Conservation (phyloP, 2,329 filamentous ascomycete genomes). For the Monosporascus sp. region DNA sequence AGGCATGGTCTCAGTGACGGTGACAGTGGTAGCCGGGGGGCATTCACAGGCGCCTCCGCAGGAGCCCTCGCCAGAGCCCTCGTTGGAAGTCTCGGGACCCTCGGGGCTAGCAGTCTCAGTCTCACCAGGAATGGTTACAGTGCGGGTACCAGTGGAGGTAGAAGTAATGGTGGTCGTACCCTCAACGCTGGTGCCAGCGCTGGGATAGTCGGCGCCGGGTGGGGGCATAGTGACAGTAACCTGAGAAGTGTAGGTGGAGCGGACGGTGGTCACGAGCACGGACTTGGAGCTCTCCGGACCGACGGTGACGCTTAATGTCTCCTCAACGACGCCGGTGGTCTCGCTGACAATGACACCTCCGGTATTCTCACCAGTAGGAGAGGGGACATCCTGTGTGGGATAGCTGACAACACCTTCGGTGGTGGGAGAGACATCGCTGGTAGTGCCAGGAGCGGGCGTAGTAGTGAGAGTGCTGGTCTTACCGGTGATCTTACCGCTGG, state of each 20-base stretch:
- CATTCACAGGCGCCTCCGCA: conserved; percentile 11
- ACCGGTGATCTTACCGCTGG: conserved; percentile 25
- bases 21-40: conserved; percentile 17
- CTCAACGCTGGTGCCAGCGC: conserved; percentile 1
- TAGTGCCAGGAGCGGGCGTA: conserved; percentile 8
- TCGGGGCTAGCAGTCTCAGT: conserved; percentile 3
- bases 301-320: conserved; percentile 21
- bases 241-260: conserved; percentile 23
- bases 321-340: conserved; percentile 8
- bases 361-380: background rate
- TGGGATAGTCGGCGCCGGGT: conserved; percentile 6
- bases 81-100: conserved; percentile 5
- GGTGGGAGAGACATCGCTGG: conserved; percentile 6
- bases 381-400: conserved; percentile 3
- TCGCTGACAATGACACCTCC: background rate
- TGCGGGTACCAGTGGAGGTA: conserved; percentile 5
- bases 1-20: conserved; percentile 24
- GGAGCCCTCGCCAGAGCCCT: conserved; percentile 5
- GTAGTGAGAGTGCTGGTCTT: conserved; percentile 18
- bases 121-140: background rate
- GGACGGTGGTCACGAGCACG: conserved; percentile 22
- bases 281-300: conserved; percentile 22
- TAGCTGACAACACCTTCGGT: conserved; percentile 1
- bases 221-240: conserved; percentile 19
- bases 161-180: conserved; percentile 6